A percentile compares a stretch with the other conserved stretches of the same genome.
phyloP scores from a whole-genome alignment of 2,329 filamentous ascomycete species.

The Colletotrichum musae region DNA sequence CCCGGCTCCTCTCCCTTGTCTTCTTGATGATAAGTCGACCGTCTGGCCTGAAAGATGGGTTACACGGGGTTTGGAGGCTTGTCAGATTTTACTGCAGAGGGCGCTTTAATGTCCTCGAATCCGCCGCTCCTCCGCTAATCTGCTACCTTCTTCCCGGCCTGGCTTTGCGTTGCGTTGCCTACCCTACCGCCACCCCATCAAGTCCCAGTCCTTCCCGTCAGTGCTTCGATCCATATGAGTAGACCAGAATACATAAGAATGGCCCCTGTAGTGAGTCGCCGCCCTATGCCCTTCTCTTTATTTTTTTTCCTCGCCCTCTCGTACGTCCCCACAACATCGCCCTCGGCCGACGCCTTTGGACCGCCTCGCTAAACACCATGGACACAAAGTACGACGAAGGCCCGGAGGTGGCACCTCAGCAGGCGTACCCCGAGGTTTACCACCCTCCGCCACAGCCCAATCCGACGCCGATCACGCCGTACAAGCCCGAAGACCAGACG shows the following conservation, averaged over 20 bases:
- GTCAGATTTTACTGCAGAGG: slow-evolving; percentile 22
- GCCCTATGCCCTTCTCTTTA: slow-evolving; percentile 1
- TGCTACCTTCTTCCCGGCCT: slow-evolving; percentile 7
- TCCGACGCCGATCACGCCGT: slow-evolving; percentile 26
- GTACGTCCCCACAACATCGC: neutral
- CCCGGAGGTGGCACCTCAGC: slow-evolving; percentile 37
- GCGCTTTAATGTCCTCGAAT: slow-evolving; percentile 21
- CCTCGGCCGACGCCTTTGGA: neutral
- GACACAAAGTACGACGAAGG: slow-evolving; percentile 38
- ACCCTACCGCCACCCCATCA: neutral
- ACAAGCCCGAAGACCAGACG: slow-evolving; percentile 28
- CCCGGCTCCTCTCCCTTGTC: slow-evolving; percentile 13
- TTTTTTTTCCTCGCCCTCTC: slow-evolving; percentile 10
- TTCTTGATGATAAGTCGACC: slow-evolving; percentile 10
- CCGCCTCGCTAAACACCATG: slow-evolving; percentile 18
- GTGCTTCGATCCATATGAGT: slow-evolving; percentile 18
- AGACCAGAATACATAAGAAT: slow-evolving; percentile 32
- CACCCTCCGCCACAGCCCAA: slow-evolving; percentile 25
- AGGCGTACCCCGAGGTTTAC: slow-evolving; percentile 36
- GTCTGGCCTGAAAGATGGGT: slow-evolving; percentile 35
- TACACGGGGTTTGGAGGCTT: slow-evolving; percentile 11
- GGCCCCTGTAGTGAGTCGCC: slow-evolving; percentile 28
- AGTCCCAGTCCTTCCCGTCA: neutral
- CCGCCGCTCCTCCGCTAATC: slow-evolving; percentile 25
- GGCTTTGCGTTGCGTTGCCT: slow-evolving; percentile 4